These are phyloP conservation scores for Exophiala sp. DNA, from an alignment of 2,329 filamentous ascomycete species.

Conservation along the genomic window DNA sequence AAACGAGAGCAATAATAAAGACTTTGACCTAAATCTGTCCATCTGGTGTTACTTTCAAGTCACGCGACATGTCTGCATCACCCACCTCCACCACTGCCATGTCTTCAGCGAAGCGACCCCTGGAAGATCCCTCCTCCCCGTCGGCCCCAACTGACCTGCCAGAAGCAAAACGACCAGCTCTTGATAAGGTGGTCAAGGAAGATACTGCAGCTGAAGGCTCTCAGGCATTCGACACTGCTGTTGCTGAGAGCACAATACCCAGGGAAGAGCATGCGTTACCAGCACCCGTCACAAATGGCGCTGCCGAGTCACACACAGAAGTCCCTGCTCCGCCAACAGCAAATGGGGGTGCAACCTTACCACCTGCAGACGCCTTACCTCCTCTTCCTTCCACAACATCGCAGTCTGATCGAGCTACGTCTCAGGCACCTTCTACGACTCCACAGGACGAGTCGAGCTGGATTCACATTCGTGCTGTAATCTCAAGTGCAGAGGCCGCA, in stretches of 20 bases:
- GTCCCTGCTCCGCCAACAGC: constrained; percentile 37
- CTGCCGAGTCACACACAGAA: constrained; percentile 63
- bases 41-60: constrained; percentile 33
- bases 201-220: constrained; percentile 36
- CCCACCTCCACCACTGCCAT: constrained; percentile 42
- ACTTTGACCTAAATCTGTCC: constrained; percentile 44
- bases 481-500: constrained; percentile 93
- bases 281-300: constrained; percentile 40
- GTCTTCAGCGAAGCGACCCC: constrained; percentile 72
- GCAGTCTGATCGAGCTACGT: constrained; percentile 49
- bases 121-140: constrained; percentile 95
- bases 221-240: constrained; percentile 39
- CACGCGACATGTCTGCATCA: constrained; percentile 67
- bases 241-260: constrained; percentile 4
- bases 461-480: constrained; percentile 96
- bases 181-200: constrained; percentile 83
- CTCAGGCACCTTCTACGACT: constrained; percentile 41
- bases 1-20: constrained; percentile 55
- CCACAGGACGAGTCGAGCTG: constrained; percentile 87
- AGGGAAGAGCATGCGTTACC: constrained; percentile 32
- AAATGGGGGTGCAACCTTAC: constrained; percentile 7
- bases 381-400: constrained; percentile 57
- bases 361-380: constrained; percentile 53
- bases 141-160: constrained; percentile 88
- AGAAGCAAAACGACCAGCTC: constrained; percentile 91